phyloP scores from a whole-genome alignment of 1,284 basidiomycete species.

The Rhodotorula sp. region DNA sequence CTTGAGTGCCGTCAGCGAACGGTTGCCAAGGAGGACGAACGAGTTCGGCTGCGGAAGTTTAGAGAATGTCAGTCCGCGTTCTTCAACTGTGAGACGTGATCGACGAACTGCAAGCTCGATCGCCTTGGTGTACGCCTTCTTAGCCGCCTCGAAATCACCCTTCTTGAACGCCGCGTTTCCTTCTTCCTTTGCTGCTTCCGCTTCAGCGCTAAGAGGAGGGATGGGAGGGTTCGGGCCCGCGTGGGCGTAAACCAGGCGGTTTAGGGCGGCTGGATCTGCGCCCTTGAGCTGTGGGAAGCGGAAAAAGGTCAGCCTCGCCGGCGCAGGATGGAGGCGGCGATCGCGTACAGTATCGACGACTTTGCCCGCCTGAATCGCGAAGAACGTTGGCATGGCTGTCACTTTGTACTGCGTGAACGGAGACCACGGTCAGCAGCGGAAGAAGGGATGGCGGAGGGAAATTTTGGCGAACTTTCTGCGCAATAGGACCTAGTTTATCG shows the following conservation, averaged over 20 bases:
- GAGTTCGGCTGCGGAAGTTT: constrained; percentile 7
- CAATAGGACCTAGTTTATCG: constrained; percentile 39
- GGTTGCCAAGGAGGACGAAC: constrained; percentile 33
- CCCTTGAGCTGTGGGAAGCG: constrained; percentile 24
- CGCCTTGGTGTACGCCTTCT: constrained; percentile 32
- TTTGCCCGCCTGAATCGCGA: constrained; percentile 38
- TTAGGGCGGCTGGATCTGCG: constrained; percentile 41
- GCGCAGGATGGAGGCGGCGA: neutral
- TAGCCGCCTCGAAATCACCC: constrained; percentile 15
- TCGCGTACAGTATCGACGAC: constrained; percentile 36
- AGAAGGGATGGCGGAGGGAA: no score
- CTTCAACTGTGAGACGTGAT: no score
- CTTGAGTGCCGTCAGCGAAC: constrained; percentile 32
- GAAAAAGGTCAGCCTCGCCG: neutral
- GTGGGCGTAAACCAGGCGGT: constrained; percentile 31
- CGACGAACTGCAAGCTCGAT: constrained; percentile 26
- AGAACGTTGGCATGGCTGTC: constrained; percentile 44
- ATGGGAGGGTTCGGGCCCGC: constrained; percentile 43
- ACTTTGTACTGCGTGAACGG: constrained; percentile 12
- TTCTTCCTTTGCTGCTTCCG: constrained; percentile 34
- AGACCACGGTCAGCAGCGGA: neutral
- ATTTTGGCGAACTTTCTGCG: constrained; percentile 30
- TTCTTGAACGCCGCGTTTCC: constrained; percentile 39
- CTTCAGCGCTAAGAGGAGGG: constrained; percentile 32
- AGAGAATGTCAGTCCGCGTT: neutral